Base-by-base conservation (phyloP, 176 grass and related monocot genomes). In the Carex littledalei region DNA sequence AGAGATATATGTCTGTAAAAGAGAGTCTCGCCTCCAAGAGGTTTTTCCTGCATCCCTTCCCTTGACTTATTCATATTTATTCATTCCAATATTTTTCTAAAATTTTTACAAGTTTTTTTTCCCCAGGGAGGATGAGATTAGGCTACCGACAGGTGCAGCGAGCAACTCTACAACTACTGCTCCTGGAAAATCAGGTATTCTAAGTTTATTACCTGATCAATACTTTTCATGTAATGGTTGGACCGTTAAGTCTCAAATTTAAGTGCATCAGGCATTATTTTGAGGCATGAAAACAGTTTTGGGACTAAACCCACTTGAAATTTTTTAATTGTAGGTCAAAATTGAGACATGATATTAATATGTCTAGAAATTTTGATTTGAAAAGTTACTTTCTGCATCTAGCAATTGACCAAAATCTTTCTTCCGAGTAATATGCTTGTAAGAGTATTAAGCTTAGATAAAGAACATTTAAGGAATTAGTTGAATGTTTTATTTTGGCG, bases 1-100 rank as follows among this genome's bases (percentile, higher is more conserved):
- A 93, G 67, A 85, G 91, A 63, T 98, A 98, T 86, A 76, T 92
- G 84, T 93, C 90, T 79, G 89, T 95, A 82, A 98, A 90, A 88
- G 89, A 98, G 70, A 84, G 21, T 71, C 82, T 98, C 62, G 18
- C 87, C 9, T 81, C 85, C 86, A 89, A 85, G 39, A 95, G 92
- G 92, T 98, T 84, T 80, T 50, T 39, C 81, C 18, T 49, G 80
- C 84, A 43, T 70, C 32, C 64, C 18, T 80, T 49, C 41, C 18
- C 63, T 78, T 63, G 43, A 18, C 41, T 3, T 63, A 4, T 60
- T 53, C 57, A 79, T 24, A 29, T 74, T 77, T 86, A 52, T 67
- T 63, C 10, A 26, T 66, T 45, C 39, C 4, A 32, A 20, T 60
- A 8, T 45, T 34, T 26, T 52, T 67, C 11, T 41, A 67, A 83